Conservation (phyloP, 257 asterid species). For the Oldenlandia corymbosa region DNA sequence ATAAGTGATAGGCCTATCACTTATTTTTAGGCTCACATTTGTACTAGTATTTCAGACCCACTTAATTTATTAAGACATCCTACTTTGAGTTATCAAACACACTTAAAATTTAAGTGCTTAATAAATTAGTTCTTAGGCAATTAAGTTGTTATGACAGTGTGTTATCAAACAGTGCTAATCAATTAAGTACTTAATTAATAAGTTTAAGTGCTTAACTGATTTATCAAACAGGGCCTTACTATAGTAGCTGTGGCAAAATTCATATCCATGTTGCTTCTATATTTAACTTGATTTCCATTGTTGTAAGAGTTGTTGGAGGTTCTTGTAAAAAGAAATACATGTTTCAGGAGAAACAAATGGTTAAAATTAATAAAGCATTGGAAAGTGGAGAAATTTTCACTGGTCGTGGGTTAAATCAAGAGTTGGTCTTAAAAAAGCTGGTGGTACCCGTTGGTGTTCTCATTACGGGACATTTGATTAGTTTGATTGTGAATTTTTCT, state of each 20-base stretch:
- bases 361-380: background rate
- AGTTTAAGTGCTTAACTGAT: too few relatives aligned
- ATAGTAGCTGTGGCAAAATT: background rate
- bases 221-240: too few relatives aligned
- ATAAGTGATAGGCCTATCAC: too few relatives aligned
- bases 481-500: background rate
- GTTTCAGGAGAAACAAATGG: background rate
- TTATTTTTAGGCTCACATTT: too few relatives aligned
- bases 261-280: background rate
- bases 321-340: background rate
- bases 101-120: too few relatives aligned
- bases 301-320: background rate
- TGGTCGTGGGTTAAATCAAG: background rate
- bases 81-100: too few relatives aligned
- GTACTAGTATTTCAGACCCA: too few relatives aligned
- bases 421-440: background rate
- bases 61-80: too few relatives aligned
- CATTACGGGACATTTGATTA: constrained; percentile 5
- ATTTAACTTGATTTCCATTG: background rate
- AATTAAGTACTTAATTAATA: too few relatives aligned
- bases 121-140: too few relatives aligned
- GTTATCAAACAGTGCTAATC: too few relatives aligned
- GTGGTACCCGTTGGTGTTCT: constrained; percentile 6
- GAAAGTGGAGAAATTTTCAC: background rate
- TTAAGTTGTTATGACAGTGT: too few relatives aligned